A percentile compares a stretch with the other conserved stretches of the same genome.
These are phyloP conservation scores for Podila clonocystis DNA, from an alignment of 192 early-diverging fungal species.

Conservation along the genomic window DNA sequence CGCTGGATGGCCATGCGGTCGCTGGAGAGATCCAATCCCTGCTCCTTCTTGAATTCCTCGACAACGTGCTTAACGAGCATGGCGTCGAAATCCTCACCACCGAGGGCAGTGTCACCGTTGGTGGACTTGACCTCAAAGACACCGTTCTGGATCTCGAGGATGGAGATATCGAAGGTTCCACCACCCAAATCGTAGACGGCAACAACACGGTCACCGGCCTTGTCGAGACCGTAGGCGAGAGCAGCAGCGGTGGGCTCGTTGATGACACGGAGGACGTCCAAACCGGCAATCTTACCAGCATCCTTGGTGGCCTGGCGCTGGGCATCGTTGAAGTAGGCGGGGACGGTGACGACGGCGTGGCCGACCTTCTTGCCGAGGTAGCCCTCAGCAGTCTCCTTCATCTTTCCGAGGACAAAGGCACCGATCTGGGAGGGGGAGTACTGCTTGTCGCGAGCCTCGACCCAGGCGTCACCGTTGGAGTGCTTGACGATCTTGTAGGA, in stretches of 20 bases:
- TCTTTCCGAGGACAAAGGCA: constrained; percentile 92
- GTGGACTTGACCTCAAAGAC: constrained; percentile 99
- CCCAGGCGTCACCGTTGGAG: constrained; percentile 95
- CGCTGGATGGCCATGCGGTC: constrained; percentile 96
- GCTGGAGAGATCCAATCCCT: constrained; percentile 79
- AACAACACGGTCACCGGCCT: constrained; percentile 80
- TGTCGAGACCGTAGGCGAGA: constrained; percentile 87
- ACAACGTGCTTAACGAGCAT: constrained; percentile 80
- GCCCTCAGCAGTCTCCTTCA: constrained; percentile 94
- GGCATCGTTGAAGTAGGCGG: constrained; percentile 97
- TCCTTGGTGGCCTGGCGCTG: constrained; percentile 95
- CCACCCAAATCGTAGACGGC: constrained; percentile 96
- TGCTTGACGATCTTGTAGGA: constrained; percentile 95
- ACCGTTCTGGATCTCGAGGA: constrained; percentile 95
- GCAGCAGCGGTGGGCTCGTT: constrained; percentile 94
- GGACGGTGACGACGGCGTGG: constrained; percentile 94
- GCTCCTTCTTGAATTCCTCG: constrained; percentile 91
- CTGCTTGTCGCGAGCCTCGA: constrained; percentile 90
- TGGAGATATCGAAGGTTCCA: constrained; percentile 96
- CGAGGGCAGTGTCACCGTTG: constrained; percentile 91
- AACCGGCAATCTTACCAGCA: constrained; percentile 87
- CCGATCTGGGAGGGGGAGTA: constrained; percentile 96
- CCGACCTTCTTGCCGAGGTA: constrained; percentile 82
- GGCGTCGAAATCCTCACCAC: constrained; percentile 79
- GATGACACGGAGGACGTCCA: constrained; percentile 89